Conservation (phyloP, 2,329 filamentous ascomycete genomes). For the Hypoxylon rubiginosum region DNA sequence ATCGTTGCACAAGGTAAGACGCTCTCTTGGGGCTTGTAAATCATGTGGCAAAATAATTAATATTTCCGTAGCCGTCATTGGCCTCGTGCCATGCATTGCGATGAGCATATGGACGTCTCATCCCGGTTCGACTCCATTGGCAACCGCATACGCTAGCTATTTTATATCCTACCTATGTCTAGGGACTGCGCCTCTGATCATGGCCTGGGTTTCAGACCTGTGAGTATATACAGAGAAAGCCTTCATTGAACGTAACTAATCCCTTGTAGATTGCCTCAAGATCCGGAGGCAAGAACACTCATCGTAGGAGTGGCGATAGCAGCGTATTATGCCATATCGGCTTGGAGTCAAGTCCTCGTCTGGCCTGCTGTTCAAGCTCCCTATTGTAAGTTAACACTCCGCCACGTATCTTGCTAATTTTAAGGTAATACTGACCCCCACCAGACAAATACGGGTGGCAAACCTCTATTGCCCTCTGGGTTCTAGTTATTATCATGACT, state of each 20-base stretch:
- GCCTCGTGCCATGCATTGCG: slow-evolving; percentile 62
- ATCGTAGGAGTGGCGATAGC: slow-evolving; percentile 65
- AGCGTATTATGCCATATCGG: slow-evolving; percentile 63
- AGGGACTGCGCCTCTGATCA: slow-evolving; percentile 65
- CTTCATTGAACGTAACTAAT: slow-evolving; percentile 6
- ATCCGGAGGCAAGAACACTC: slow-evolving; percentile 63
- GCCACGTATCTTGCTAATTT: not conserved
- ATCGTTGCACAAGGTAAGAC: slow-evolving; percentile 60
- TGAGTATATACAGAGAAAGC: slow-evolving; percentile 21
- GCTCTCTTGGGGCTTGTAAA: not conserved
- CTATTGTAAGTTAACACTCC: slow-evolving; percentile 54
- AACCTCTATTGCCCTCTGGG: slow-evolving; percentile 59
- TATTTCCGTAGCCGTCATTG: slow-evolving; percentile 55
- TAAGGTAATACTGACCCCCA: slow-evolving; percentile 2
- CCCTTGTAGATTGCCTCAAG: slow-evolving; percentile 56
- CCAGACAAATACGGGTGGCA: slow-evolving; percentile 63
- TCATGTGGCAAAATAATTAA: not conserved
- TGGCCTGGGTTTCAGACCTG: slow-evolving; percentile 64
- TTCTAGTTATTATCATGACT: slow-evolving; percentile 61
- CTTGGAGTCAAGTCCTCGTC: slow-evolving; percentile 65
- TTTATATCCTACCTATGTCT: slow-evolving; percentile 63
- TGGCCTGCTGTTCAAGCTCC: slow-evolving; percentile 66
- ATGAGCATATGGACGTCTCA: slow-evolving; percentile 67
- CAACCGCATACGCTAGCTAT: slow-evolving; percentile 64
- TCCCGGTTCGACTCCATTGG: slow-evolving; percentile 57